A percentile compares a stretch with the other conserved stretches of the same genome.
phyloP scores from a whole-genome alignment of 441 rosid genomes.

The Jatropha multifida region DNA sequence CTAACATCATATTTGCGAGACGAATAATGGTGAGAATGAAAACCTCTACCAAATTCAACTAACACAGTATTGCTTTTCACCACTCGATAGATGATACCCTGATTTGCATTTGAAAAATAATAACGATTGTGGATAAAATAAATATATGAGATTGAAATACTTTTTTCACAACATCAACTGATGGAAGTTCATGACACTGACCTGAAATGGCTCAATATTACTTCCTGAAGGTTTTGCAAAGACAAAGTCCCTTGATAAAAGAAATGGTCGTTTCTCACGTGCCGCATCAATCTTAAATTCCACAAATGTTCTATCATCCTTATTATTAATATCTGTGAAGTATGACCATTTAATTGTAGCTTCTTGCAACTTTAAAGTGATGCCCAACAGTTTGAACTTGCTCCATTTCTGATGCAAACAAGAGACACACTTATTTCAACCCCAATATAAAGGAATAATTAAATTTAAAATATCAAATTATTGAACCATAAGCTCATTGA shows the following conservation, averaged over 20 bases:
- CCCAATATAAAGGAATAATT: neutral
- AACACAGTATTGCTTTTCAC: slow-evolving; percentile 24
- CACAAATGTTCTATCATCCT: slow-evolving; percentile 23
- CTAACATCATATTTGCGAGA: slow-evolving; percentile 32
- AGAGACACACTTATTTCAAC: neutral
- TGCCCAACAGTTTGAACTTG: slow-evolving; percentile 21
- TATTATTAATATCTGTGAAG: neutral
- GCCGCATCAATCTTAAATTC: slow-evolving; percentile 27
- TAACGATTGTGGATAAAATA: neutral
- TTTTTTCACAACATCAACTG: no score
- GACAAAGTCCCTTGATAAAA: slow-evolving; percentile 47
- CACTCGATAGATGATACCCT: slow-evolving; percentile 41
- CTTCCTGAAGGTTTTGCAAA: slow-evolving; percentile 31
- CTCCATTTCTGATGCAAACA: slow-evolving; percentile 42
- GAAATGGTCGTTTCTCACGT: slow-evolving; percentile 30
- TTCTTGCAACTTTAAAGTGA: slow-evolving; percentile 28
- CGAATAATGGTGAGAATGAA: slow-evolving; percentile 32
- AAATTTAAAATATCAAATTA: neutral
- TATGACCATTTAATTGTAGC: slow-evolving; percentile 15
- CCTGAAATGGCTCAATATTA: slow-evolving; percentile 30
- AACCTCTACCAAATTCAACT: slow-evolving; percentile 43
- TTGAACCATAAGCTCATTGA: neutral
- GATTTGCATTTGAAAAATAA: slow-evolving; percentile 12
- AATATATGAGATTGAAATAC: neutral
- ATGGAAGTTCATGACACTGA: slow-evolving; percentile 15